Conservation (phyloP, 768 basidiomycete species). For the Amanita subjunquillea region DNA sequence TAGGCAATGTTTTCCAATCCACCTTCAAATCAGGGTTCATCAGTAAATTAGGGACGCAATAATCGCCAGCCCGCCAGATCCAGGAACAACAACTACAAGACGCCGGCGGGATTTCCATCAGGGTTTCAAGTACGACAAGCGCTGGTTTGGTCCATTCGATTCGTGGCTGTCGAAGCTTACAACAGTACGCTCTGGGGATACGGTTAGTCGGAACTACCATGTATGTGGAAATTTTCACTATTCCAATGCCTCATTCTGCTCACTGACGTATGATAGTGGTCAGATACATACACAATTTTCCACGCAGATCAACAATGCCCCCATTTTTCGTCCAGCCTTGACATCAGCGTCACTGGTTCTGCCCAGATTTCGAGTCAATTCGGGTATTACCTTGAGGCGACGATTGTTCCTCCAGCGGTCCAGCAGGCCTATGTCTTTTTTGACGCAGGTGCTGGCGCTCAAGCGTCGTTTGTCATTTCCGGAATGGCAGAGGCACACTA, state of each 20-base stretch:
- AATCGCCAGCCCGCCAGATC: slow-evolving; percentile 11
- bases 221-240: no score
- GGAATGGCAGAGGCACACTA: slow-evolving; percentile 9
- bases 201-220: no score
- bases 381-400: slow-evolving; percentile 15
- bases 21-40: background rate
- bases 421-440: slow-evolving; percentile 14
- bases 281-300: no score
- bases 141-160: slow-evolving; percentile 14
- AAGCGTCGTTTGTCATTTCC: slow-evolving; percentile 10
- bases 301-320: no score
- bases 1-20: background rate
- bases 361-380: slow-evolving; percentile 7
- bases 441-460: slow-evolving; percentile 9
- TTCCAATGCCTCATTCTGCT: no score
- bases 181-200: no score
- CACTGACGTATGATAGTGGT: no score
- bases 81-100: slow-evolving; percentile 8
- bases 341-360: slow-evolving; percentile 4
- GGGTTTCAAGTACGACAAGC: slow-evolving; percentile 9
- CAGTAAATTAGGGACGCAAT: slow-evolving; percentile 9
- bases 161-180: slow-evolving; percentile 11
- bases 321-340: no score
- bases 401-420: slow-evolving; percentile 13
- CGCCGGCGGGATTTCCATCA: slow-evolving; percentile 13